Percentiles rank a stretch among this genome's conserved stretches.
Conservation (phyloP, 441 rosid species). For the Populus hybrid region DNA sequence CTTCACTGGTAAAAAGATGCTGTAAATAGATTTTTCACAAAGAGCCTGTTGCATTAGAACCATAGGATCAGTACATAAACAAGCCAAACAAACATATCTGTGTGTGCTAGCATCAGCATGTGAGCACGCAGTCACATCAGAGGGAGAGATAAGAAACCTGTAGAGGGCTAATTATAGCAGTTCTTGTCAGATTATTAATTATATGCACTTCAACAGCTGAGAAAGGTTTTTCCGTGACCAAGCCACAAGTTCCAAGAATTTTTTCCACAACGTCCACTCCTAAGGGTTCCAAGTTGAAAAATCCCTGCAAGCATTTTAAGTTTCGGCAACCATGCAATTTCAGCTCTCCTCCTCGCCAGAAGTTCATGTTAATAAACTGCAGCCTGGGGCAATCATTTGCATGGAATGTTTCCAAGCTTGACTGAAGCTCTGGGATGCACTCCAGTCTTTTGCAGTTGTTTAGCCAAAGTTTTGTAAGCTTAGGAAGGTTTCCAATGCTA, state of each 20-base stretch:
- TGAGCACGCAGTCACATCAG: no score
- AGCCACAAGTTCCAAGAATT: not conserved
- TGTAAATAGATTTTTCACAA: conserved; percentile 1
- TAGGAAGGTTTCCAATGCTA: not conserved
- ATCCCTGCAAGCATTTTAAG: conserved; percentile 2
- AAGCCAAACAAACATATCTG: no score
- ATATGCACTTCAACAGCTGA: not conserved
- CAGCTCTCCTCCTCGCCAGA: not conserved
- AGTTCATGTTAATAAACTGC: not conserved
- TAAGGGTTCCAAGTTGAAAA: conserved; percentile 14
- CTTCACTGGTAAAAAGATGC: conserved; percentile 10
- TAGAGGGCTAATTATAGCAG: not conserved
- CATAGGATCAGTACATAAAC: not conserved
- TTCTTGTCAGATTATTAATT: not conserved
- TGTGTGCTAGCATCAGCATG: no score
- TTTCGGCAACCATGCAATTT: not conserved
- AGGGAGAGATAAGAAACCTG: not conserved
- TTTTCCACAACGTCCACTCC: not conserved
- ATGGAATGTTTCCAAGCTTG: not conserved
- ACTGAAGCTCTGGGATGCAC: conserved; percentile 6
- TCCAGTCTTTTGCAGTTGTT: conserved; percentile 3
- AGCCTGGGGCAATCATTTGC: not conserved
- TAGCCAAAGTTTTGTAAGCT: not conserved
- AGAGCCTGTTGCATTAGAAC: not conserved
- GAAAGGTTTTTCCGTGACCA: not conserved